Evolutionary conservation across 2,329 filamentous ascomycete species (phyloP).

Genomic region (Pseudonectria foliicola): DNA sequence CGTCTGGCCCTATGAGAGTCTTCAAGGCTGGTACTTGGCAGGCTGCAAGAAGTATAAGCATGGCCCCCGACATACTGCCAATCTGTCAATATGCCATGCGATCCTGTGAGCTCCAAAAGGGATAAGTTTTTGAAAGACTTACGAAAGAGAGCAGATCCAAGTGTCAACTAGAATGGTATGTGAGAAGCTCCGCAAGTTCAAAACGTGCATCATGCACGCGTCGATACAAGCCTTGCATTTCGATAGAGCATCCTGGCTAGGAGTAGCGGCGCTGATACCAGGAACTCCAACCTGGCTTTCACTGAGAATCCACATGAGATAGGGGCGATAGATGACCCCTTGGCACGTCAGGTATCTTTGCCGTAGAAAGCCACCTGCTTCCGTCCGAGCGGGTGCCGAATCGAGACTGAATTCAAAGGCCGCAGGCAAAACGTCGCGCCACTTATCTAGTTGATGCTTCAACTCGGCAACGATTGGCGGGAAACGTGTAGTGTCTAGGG

Average conservation of each 20-base stretch:
- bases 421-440: conserved; percentile 38
- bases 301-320: conserved; percentile 43
- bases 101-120: background rate
- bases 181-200: conserved; percentile 39
- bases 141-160: conserved; percentile 49
- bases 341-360: conserved; percentile 45
- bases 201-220: conserved; percentile 40
- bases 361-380: conserved; percentile 40
- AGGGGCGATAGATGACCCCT: conserved; percentile 46
- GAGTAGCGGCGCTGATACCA: conserved; percentile 17
- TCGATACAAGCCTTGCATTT: conserved; percentile 40
- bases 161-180: conserved; percentile 47
- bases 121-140: conserved; percentile 17
- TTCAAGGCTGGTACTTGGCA: conserved; percentile 32
- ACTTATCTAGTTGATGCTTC: conserved; percentile 41
- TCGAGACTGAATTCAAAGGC: conserved; percentile 35
- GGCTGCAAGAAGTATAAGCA: conserved; percentile 41
- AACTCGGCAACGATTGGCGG: conserved; percentile 41
- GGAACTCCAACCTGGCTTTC: conserved; percentile 23
- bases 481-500: conserved; percentile 37
- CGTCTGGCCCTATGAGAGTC: conserved; percentile 31
- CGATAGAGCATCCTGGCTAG: conserved; percentile 28
- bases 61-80: conserved; percentile 39
- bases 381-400: conserved; percentile 24
- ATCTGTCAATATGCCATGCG: conserved; percentile 1